Evolutionary conservation across 208 protist genomes (phyloP).

Genomic region (Leishmania tropica): DNA sequence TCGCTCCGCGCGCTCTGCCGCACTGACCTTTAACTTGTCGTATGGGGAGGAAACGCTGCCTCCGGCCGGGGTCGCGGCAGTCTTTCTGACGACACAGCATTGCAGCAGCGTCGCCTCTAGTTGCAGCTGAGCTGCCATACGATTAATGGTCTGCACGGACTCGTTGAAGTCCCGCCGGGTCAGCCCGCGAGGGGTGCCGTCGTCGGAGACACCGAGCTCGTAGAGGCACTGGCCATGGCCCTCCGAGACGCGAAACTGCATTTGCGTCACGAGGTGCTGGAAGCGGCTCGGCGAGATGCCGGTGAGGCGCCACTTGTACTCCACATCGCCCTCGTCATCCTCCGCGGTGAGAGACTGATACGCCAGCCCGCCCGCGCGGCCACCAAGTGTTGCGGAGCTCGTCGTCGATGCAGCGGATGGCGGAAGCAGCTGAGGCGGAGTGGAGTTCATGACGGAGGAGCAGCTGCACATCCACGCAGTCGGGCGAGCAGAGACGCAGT

Average conservation of each 20-base stretch:
- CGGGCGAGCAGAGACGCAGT: neutral
- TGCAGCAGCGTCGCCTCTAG: slow-evolving; percentile 67
- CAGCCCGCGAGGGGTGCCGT: slow-evolving; percentile 89
- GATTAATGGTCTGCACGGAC: slow-evolving; percentile 70
- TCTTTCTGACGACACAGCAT: slow-evolving; percentile 40
- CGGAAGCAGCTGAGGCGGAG: neutral
- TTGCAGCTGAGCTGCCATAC: slow-evolving; percentile 73
- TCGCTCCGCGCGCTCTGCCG: neutral
- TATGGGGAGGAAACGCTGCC: neutral
- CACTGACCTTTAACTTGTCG: neutral
- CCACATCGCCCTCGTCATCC: slow-evolving; percentile 94
- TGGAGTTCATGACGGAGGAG: slow-evolving; percentile 4
- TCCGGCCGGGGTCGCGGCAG: neutral
- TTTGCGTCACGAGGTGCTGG: slow-evolving; percentile 94
- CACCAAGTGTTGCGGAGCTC: neutral
- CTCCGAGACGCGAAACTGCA: slow-evolving; percentile 94
- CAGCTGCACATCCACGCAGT: neutral
- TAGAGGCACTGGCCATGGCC: slow-evolving; percentile 95
- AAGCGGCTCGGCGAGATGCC: slow-evolving; percentile 76
- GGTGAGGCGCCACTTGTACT: slow-evolving; percentile 97
- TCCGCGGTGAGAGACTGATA: slow-evolving; percentile 64
- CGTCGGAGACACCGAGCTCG: slow-evolving; percentile 93
- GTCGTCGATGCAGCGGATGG: neutral
- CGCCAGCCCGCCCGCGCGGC: neutral
- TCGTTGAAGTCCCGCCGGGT: slow-evolving; percentile 72